Conservation (phyloP, 2,329 filamentous ascomycete genomes). For the Claviceps sp. region DNA sequence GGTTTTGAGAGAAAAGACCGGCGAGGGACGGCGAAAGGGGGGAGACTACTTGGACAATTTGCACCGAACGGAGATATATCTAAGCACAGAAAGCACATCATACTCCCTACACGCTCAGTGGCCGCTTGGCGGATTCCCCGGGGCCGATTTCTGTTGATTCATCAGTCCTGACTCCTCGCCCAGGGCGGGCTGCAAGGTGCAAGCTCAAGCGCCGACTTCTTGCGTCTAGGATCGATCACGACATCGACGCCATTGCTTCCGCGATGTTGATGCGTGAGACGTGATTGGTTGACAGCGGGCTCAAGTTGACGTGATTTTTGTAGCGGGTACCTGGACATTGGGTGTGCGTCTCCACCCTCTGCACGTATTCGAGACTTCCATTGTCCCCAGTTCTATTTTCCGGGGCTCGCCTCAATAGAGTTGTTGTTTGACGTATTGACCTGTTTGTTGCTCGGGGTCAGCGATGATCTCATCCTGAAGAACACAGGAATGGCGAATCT, state of each 20-base stretch:
- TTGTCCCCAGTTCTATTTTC: conserved; percentile 1
- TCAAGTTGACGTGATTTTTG: conserved; percentile 7
- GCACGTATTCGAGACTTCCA: background rate
- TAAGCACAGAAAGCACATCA: conserved; percentile 2
- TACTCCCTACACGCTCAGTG: background rate
- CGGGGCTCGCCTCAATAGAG: background rate
- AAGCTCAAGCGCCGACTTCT: conserved; percentile 12
- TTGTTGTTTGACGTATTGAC: background rate
- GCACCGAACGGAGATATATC: background rate
- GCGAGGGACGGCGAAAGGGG: background rate
- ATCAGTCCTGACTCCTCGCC: background rate
- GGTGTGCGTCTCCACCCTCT: too few relatives aligned
- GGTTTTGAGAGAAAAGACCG: background rate
- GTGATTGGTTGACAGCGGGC: conserved; percentile 22
- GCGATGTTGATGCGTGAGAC: conserved; percentile 20
- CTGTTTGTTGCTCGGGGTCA: background rate
- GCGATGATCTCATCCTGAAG: conserved; percentile 5
- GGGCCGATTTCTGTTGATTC: background rate
- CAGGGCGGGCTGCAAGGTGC: background rate
- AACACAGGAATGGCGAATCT: background rate
- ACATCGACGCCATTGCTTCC: conserved; percentile 39
- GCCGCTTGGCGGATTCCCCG: background rate
- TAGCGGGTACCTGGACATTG: conserved; percentile 3
- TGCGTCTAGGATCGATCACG: conserved; percentile 31
- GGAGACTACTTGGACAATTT: background rate